Percentiles rank a stretch among this genome's conserved stretches.
phyloP scores from a whole-genome alignment of 805 yeast genomes.

The Candida vartiovaarae region DNA sequence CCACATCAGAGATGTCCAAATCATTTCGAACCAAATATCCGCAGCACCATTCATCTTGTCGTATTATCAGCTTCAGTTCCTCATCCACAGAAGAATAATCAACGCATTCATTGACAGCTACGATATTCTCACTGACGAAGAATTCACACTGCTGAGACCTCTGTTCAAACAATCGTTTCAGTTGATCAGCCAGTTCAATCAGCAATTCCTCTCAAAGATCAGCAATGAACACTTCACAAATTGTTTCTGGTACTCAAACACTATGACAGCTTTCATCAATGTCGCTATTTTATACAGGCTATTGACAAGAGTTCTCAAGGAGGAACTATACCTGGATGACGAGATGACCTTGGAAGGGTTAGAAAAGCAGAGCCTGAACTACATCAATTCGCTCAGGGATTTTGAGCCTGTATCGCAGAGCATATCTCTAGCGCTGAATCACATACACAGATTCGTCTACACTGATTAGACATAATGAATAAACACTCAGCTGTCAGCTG shows the following conservation, averaged over 20 bases:
- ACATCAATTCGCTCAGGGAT: conserved; percentile 1
- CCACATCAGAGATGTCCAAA: conserved; percentile 10
- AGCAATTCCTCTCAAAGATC: conserved; percentile 15
- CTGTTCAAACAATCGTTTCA: conserved; percentile 12
- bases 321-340: conserved; percentile 16
- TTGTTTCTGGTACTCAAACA: conserved; percentile 8
- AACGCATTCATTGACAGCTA: conserved; percentile 16
- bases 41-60: conserved; percentile 20
- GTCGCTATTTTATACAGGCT: conserved; percentile 17
- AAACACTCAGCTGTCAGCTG: no score
- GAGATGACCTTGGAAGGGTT: conserved; percentile 5
- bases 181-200: conserved; percentile 12
- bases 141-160: conserved; percentile 10
- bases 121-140: conserved; percentile 6
- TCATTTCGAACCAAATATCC: conserved; percentile 7
- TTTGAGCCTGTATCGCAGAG: conserved; percentile 2
- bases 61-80: conserved; percentile 15
- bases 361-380: conserved; percentile 2
- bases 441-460: neutral
- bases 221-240: conserved; percentile 16
- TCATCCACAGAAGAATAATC: conserved; percentile 21
- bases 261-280: conserved; percentile 14
- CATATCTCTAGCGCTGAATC: conserved; percentile 5
- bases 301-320: conserved; percentile 11
- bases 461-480: no score